These are phyloP conservation scores for Priceomyces medius DNA, from an alignment of 805 yeast genomes.

Conservation along the genomic window DNA sequence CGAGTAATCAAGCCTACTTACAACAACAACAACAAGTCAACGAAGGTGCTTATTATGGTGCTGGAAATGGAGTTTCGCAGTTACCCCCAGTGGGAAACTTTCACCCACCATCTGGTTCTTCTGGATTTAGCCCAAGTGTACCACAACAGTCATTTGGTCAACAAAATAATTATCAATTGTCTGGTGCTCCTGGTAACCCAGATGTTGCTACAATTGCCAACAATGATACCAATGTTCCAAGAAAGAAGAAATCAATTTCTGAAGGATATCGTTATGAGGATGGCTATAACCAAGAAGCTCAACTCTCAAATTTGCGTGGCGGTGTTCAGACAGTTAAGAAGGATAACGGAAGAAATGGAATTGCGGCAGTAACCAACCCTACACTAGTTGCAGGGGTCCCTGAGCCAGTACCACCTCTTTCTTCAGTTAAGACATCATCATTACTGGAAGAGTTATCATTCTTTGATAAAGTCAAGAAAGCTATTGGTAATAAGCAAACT, in stretches of 20 bases:
- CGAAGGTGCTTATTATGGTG: constrained; percentile 23
- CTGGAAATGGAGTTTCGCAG: constrained; percentile 41
- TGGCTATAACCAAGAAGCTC: constrained; percentile 44
- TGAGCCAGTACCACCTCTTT: constrained; percentile 64
- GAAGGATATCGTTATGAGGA: constrained; percentile 33
- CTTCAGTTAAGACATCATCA: constrained; percentile 50
- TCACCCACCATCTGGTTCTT: constrained; percentile 57
- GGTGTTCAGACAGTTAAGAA: constrained; percentile 24
- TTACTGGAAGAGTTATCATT: constrained; percentile 83
- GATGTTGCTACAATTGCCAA: constrained; percentile 8
- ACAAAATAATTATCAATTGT: constrained; percentile 14
- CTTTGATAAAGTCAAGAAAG: constrained; percentile 88
- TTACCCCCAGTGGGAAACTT: constrained; percentile 89
- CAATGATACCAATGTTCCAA: constrained; percentile 3
- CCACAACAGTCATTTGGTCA: constrained; percentile 18
- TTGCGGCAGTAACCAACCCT: constrained; percentile 46
- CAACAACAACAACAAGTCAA: constrained; percentile 17
- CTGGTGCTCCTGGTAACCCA: constrained; percentile 12
- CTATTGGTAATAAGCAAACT: constrained; percentile 82
- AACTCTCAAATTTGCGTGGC: constrained; percentile 48
- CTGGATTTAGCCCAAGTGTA: constrained; percentile 26
- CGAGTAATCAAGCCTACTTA: constrained; percentile 39
- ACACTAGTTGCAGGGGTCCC: constrained; percentile 83
- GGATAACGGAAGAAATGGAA: constrained; percentile 26
- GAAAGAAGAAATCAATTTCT: constrained; percentile 23